Evolutionary conservation across 2,329 filamentous ascomycete genomes (phyloP).

Genomic region (Xylaria sp.): DNA sequence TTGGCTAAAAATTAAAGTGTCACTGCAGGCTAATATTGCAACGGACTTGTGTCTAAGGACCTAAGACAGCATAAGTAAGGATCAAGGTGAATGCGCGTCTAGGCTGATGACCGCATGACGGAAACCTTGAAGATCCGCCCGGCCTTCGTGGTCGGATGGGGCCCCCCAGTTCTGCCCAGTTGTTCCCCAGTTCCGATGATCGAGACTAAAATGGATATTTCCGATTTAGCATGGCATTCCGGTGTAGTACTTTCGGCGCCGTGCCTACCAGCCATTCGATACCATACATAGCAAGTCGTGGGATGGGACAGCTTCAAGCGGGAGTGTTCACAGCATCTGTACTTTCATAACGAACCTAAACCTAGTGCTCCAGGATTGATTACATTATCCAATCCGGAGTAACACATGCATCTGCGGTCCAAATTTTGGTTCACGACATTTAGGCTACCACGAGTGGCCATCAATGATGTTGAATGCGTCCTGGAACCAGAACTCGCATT

Average conservation of each 20-base stretch:
- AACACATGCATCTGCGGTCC: not conserved
- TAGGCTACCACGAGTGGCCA: not conserved
- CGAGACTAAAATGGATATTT: not conserved
- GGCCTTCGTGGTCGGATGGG: not conserved
- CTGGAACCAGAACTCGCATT: slow-evolving; percentile 7
- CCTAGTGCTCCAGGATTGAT: not conserved
- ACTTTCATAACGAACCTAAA: not conserved
- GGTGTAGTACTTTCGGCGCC: not conserved
- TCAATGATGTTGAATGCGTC: not conserved
- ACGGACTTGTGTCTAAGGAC: not conserved
- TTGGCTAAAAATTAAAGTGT: not conserved
- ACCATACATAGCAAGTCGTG: too few relatives aligned
- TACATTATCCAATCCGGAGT: not conserved
- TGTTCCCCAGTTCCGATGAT: not conserved
- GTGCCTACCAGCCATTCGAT: not conserved
- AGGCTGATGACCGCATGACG: not conserved
- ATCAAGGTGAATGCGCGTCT: not conserved
- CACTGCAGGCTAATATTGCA: not conserved
- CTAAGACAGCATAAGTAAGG: not conserved
- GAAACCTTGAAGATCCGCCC: not conserved
- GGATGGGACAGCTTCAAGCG: not conserved
- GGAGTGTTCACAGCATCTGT: not conserved
- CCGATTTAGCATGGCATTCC: not conserved
- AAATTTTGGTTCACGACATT: not conserved
- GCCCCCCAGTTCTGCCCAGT: too few relatives aligned